Evolutionary conservation across 1,139 yeast species (phyloP).

Genomic region (Pichiaceae sp.): DNA sequence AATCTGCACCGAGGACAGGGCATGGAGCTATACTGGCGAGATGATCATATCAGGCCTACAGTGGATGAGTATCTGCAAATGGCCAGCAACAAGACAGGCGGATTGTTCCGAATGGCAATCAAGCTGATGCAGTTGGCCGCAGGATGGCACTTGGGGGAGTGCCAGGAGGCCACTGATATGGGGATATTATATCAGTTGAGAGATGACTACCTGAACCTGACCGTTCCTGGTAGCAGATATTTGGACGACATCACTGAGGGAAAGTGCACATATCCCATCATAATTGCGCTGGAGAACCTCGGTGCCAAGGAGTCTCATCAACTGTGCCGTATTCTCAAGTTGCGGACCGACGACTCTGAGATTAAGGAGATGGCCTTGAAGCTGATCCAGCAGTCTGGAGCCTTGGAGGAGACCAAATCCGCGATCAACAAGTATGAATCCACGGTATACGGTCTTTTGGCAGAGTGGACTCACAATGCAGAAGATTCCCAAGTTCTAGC

Average conservation of each 20-base stretch:
- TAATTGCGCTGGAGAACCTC: slow-evolving; percentile 37
- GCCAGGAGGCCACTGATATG: slow-evolving; percentile 63
- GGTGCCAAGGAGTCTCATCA: slow-evolving; percentile 13
- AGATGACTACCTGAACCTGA: slow-evolving; percentile 72
- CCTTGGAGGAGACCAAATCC: slow-evolving; percentile 31
- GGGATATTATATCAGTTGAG: slow-evolving; percentile 79
- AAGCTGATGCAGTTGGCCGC: slow-evolving; percentile 43
- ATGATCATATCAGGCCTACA: slow-evolving; percentile 51
- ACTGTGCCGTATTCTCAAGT: slow-evolving; percentile 30
- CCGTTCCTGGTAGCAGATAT: slow-evolving; percentile 63
- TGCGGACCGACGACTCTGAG: slow-evolving; percentile 26
- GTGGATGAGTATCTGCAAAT: slow-evolving; percentile 64
- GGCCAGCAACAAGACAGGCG: slow-evolving; percentile 89
- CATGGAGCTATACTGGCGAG: slow-evolving; percentile 82
- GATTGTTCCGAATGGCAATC: slow-evolving; percentile 68
- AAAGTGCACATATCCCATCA: slow-evolving; percentile 75
- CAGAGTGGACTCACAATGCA: no score
- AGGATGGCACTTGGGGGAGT: slow-evolving; percentile 28
- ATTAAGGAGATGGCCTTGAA: slow-evolving; percentile 42
- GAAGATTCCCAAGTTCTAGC: no score
- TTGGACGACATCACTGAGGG: slow-evolving; percentile 91
- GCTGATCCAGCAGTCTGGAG: slow-evolving; percentile 33
- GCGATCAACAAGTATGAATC: slow-evolving; percentile 14
- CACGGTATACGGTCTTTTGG: no score
- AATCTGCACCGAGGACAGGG: slow-evolving; percentile 88